phyloP scores from a whole-genome alignment of 257 asterid species.

The Fraxinus cuspidata region DNA sequence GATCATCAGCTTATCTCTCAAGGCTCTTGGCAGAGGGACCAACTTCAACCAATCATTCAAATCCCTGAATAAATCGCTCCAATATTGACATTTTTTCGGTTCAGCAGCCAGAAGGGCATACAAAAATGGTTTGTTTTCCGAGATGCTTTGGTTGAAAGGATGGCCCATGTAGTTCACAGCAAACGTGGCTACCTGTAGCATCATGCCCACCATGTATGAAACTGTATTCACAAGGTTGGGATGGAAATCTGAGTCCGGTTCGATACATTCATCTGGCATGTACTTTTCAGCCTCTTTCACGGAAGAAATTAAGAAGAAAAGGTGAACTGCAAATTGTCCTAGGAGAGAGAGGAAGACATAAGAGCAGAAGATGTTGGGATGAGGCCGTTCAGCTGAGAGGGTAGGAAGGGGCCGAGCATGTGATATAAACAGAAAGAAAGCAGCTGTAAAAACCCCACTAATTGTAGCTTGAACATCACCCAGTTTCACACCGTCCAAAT shows the following conservation, averaged over 20 bases:
- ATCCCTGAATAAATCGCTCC: conserved; percentile 72
- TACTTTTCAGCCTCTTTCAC: conserved; percentile 89
- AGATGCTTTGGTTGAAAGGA: conserved; percentile 93
- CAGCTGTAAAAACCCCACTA: conserved; percentile 96
- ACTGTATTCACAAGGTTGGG: conserved; percentile 96
- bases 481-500: conserved; percentile 90
- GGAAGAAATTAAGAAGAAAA: conserved; percentile 74
- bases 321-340: conserved; percentile 85
- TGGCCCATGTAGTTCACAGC: conserved; percentile 99
- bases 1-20: conserved; percentile 78
- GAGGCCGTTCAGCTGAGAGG: conserved; percentile 93
- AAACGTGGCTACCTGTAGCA: conserved; percentile 97
- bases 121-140: conserved; percentile 72
- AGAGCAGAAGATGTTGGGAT: conserved; percentile 89
- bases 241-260: conserved; percentile 87
- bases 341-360: conserved; percentile 89
- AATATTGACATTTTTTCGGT: too few species aligned
- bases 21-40: conserved; percentile 73
- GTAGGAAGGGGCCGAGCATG: conserved; percentile 90
- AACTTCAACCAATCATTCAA: conserved; percentile 82
- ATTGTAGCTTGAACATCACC: conserved; percentile 97
- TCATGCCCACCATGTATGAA: conserved; percentile 95
- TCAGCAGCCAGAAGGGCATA: conserved; percentile 75
- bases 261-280: conserved; percentile 97
- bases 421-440: conserved; percentile 88